Conservation (phyloP, 805 yeast species). For the Yarrowia hollandica region DNA sequence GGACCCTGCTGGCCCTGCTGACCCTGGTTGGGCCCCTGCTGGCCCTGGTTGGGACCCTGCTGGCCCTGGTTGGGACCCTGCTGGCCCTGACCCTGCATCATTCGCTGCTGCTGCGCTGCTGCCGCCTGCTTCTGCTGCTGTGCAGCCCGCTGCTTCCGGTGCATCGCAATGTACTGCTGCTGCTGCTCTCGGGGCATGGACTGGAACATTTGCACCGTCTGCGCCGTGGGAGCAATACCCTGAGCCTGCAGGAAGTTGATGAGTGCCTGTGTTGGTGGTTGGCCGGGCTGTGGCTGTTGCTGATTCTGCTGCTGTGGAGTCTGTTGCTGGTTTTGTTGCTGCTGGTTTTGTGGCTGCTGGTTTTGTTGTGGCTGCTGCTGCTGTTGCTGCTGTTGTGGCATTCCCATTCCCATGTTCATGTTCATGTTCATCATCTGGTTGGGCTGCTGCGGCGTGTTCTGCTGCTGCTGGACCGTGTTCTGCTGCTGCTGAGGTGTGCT, state of each 20-base stretch:
- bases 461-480: constrained; percentile 8
- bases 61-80: constrained; percentile 30
- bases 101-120: constrained; percentile 32
- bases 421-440: constrained; percentile 23
- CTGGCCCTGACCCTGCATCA: constrained; percentile 37
- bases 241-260: constrained; percentile 28
- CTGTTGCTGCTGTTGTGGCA: constrained; percentile 9
- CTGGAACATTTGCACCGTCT: constrained; percentile 30
- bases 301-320: constrained; percentile 31
- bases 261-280: not conserved
- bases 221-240: constrained; percentile 23
- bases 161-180: constrained; percentile 31
- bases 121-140: constrained; percentile 33
- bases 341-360: not conserved
- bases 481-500: not conserved
- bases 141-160: constrained; percentile 33
- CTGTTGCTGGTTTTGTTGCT: not conserved
- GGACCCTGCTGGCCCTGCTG: constrained; percentile 30
- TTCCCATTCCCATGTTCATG: constrained; percentile 11
- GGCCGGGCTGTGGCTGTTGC: constrained; percentile 29
- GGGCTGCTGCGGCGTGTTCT: constrained; percentile 26
- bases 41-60: constrained; percentile 32
- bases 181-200: constrained; percentile 36
- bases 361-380: not conserved
- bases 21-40: constrained; percentile 32